Conservation (phyloP, 192 early-diverging fungal genomes). For the Gonapodya sp. region DNA sequence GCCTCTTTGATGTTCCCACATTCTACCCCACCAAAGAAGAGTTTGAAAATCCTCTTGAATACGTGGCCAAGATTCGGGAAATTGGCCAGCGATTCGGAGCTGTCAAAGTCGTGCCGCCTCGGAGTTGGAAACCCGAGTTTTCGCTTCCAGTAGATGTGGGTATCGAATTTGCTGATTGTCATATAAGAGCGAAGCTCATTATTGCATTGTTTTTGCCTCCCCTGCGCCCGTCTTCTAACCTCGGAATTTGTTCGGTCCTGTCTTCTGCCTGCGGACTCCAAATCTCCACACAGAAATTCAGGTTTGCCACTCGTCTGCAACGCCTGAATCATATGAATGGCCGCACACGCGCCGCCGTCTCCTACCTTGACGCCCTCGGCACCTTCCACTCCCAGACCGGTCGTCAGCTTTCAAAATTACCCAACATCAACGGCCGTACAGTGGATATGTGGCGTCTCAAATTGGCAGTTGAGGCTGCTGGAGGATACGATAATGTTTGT, state of each 20-base stretch:
- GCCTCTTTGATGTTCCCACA: slow-evolving; percentile 59
- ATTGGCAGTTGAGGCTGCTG: slow-evolving; percentile 43
- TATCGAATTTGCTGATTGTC: neutral
- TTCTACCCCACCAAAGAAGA: slow-evolving; percentile 75
- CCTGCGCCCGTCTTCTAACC: no score
- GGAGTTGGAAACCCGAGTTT: slow-evolving; percentile 72
- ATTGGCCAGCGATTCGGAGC: slow-evolving; percentile 74
- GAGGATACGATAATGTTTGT: neutral
- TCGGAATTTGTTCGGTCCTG: slow-evolving; percentile 6
- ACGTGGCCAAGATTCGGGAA: slow-evolving; percentile 69
- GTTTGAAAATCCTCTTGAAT: slow-evolving; percentile 73
- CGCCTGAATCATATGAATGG: slow-evolving; percentile 88
- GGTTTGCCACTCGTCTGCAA: slow-evolving; percentile 81
- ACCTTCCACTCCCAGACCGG: slow-evolving; percentile 79
- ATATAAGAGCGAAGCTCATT: no score
- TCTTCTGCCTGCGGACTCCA: neutral
- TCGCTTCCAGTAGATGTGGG: slow-evolving; percentile 66
- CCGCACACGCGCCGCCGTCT: slow-evolving; percentile 70
- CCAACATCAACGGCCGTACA: slow-evolving; percentile 74
- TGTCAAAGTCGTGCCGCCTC: slow-evolving; percentile 88
- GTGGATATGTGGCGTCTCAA: slow-evolving; percentile 76
- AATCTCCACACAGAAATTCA: slow-evolving; percentile 44
- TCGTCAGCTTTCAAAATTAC: slow-evolving; percentile 61
- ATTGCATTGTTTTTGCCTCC: no score
- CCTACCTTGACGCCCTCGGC: slow-evolving; percentile 84